A percentile compares a stretch with the other conserved stretches of the same genome.
These are phyloP conservation scores for Erucastrum elatum DNA, from an alignment of 345 rosid genomes.

Conservation along the genomic window DNA sequence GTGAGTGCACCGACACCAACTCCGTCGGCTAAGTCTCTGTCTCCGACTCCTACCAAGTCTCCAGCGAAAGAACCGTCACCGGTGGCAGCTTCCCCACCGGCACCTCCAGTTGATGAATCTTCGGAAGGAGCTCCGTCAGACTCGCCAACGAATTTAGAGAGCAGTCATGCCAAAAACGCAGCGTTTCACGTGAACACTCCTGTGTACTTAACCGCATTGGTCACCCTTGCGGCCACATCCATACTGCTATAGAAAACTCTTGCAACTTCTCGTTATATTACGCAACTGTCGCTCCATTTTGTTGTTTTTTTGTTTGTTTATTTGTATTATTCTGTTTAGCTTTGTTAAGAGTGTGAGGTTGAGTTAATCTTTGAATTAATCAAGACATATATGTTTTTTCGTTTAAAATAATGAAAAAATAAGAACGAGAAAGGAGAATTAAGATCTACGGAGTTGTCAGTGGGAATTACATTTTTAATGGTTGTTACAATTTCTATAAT, in stretches of 20 bases:
- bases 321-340: neutral
- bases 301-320: neutral
- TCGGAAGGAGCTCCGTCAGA: constrained; percentile 64
- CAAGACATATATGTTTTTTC: neutral
- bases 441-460: too few relatives aligned
- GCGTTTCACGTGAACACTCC: constrained; percentile 49
- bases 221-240: constrained; percentile 34
- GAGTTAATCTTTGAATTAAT: constrained; percentile 5
- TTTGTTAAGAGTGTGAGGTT: constrained; percentile 3
- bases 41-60: constrained; percentile 21
- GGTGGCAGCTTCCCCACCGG: constrained; percentile 71
- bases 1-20: constrained; percentile 54
- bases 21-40: constrained; percentile 23
- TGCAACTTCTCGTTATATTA: constrained; percentile 7
- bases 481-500: too few relatives aligned
- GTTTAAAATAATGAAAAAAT: neutral
- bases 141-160: constrained; percentile 50
- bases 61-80: constrained; percentile 63
- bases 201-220: constrained; percentile 42
- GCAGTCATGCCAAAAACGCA: constrained; percentile 51
- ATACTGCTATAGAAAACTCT: neutral
- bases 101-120: constrained; percentile 54
- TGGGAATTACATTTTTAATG: too few relatives aligned
- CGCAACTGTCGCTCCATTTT: constrained; percentile 6
- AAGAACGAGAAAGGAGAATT: too few relatives aligned